These are phyloP conservation scores for Coemansia guatemalensis DNA, from an alignment of 192 early-diverging fungal genomes.

Conservation along the genomic window DNA sequence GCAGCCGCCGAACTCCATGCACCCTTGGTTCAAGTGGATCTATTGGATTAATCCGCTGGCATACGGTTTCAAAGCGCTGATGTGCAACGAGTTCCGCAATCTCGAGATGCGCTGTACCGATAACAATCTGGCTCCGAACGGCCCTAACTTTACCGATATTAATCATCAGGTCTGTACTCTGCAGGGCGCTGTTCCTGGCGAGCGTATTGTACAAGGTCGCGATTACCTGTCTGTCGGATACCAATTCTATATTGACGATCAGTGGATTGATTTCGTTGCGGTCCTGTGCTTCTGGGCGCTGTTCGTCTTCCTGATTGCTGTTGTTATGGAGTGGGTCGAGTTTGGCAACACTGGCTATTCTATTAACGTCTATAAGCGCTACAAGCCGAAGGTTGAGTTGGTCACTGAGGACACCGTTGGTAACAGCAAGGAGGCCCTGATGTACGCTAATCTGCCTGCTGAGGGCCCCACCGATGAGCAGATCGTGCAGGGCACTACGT, in stretches of 20 bases:
- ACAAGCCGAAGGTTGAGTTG: slow-evolving; percentile 24
- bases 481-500: slow-evolving; percentile 57
- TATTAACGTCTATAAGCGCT: slow-evolving; percentile 55
- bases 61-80: slow-evolving; percentile 65
- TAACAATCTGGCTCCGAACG: slow-evolving; percentile 52
- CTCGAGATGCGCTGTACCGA: slow-evolving; percentile 33
- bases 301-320: slow-evolving; percentile 33
- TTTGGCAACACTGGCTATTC: slow-evolving; percentile 58
- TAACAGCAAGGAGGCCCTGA: slow-evolving; percentile 18
- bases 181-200: slow-evolving; percentile 59
- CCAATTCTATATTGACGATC: slow-evolving; percentile 58
- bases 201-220: slow-evolving; percentile 58
- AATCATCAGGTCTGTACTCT: slow-evolving; percentile 64
- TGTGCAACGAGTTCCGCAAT: slow-evolving; percentile 67
- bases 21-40: slow-evolving; percentile 65
- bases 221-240: slow-evolving; percentile 60
- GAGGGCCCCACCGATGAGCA: slow-evolving; percentile 44
- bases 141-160: slow-evolving; percentile 51
- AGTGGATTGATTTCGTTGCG: slow-evolving; percentile 63
- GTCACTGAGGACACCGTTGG: slow-evolving; percentile 11
- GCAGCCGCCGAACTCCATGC: slow-evolving; percentile 61
- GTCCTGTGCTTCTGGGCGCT: slow-evolving; percentile 49
- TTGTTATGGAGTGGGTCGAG: slow-evolving; percentile 64
- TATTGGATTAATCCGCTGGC: slow-evolving; percentile 69
- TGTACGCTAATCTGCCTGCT: slow-evolving; percentile 10